Evolutionary conservation across 2,329 filamentous ascomycete species (phyloP).

Genomic region (Pezicula rhizophila): DNA sequence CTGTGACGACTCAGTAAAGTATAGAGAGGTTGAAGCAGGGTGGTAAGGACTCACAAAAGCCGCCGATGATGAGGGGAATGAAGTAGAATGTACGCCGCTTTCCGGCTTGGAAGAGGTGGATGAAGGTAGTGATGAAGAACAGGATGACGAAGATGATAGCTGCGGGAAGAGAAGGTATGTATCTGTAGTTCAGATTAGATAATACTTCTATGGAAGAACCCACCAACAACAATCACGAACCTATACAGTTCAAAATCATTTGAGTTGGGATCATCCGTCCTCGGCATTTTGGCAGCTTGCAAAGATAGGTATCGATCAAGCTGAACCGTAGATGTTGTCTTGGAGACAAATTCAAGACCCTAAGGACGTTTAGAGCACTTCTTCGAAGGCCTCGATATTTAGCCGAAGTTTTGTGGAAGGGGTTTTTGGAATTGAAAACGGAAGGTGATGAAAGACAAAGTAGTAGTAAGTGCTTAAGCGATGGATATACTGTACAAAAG

Average conservation of each 20-base stretch:
- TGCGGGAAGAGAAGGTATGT: slow-evolving; percentile 38
- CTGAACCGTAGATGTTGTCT: no score
- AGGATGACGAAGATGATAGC: slow-evolving; percentile 34
- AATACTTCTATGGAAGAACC: background rate
- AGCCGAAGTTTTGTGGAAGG: background rate
- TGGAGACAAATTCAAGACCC: no score
- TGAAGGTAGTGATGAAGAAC: slow-evolving; percentile 24
- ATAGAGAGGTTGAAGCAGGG: slow-evolving; percentile 15
- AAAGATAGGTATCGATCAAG: no score
- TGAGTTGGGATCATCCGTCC: slow-evolving; percentile 19
- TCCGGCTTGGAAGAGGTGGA: slow-evolving; percentile 26
- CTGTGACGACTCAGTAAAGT: slow-evolving; percentile 19
- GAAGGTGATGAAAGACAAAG: background rate
- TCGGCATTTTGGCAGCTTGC: no score
- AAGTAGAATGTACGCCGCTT: slow-evolving; percentile 32
- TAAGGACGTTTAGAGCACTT: no score
- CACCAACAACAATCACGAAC: slow-evolving; percentile 1
- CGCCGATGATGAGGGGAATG: slow-evolving; percentile 38
- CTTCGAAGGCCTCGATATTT: background rate
- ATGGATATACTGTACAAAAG: no score
- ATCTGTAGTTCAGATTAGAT: slow-evolving; percentile 34
- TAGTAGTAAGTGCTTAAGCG: no score
- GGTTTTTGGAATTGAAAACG: background rate
- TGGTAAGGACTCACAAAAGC: slow-evolving; percentile 33
- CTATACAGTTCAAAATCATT: slow-evolving; percentile 22